Evolutionary conservation across 352 stramenopile genomes (phyloP).

Genomic region (Globisporangium echinulatum): DNA sequence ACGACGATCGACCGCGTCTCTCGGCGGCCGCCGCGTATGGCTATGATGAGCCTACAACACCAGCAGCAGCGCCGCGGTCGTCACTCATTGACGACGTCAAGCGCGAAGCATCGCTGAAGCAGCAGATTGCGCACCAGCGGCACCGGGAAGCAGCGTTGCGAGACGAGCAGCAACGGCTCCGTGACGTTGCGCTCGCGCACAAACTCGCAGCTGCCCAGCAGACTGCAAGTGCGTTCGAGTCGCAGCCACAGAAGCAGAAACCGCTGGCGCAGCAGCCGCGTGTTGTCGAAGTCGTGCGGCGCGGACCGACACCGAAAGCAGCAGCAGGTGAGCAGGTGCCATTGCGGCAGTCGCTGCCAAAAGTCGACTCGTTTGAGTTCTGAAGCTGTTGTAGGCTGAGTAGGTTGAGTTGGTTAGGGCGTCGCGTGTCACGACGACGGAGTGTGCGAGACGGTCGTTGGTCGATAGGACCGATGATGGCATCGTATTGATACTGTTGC

Average conservation of each 20-base stretch:
- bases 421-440: no score
- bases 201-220: constrained; percentile 5
- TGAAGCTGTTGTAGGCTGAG: background rate
- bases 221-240: background rate
- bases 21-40: no score
- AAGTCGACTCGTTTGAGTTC: constrained; percentile 10
- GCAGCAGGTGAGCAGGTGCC: no score
- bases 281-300: constrained; percentile 22
- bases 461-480: background rate
- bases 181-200: constrained; percentile 28
- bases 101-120: constrained; percentile 58
- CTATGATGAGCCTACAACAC: background rate
- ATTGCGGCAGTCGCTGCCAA: constrained; percentile 13
- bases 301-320: constrained; percentile 7
- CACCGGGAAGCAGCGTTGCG: constrained; percentile 51
- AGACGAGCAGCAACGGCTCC: constrained; percentile 39
- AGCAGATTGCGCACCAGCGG: constrained; percentile 57
- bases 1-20: no score
- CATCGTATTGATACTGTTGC: no score
- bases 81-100: constrained; percentile 63
- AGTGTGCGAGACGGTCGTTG: background rate
- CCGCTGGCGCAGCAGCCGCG: background rate
- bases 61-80: constrained; percentile 28
- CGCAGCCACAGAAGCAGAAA: constrained; percentile 1
- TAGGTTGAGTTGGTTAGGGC: no score